These are phyloP conservation scores for Aethionema arabicum DNA, from an alignment of 345 rosid species.

Conservation along the genomic window DNA sequence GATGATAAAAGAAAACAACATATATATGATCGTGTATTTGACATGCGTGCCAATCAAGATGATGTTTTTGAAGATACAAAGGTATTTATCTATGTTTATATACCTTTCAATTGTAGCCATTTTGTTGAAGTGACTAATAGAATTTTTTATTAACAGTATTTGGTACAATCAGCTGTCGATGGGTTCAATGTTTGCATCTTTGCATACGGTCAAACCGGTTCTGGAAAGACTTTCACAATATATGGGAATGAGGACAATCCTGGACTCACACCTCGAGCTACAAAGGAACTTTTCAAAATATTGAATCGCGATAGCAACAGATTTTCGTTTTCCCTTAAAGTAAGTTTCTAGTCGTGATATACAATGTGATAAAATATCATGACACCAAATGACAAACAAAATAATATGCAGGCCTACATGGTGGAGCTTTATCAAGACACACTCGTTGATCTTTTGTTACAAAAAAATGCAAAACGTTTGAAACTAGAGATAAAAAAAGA, in stretches of 20 bases:
- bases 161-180: slow-evolving; percentile 95
- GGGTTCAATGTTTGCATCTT: slow-evolving; percentile 96
- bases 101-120: slow-evolving; percentile 8
- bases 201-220: slow-evolving; percentile 99
- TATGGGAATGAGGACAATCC: slow-evolving; percentile 77
- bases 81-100: slow-evolving; percentile 45
- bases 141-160: slow-evolving; percentile 49
- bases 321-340: slow-evolving; percentile 86
- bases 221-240: slow-evolving; percentile 96
- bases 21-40: slow-evolving; percentile 90
- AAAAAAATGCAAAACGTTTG: slow-evolving; percentile 63
- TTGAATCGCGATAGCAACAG: slow-evolving; percentile 72
- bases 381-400: slow-evolving; percentile 15
- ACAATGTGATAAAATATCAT: background rate
- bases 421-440: slow-evolving; percentile 97
- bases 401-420: slow-evolving; percentile 73
- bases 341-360: slow-evolving; percentile 25
- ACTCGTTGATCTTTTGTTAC: slow-evolving; percentile 76
- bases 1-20: slow-evolving; percentile 89
- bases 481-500: slow-evolving; percentile 96
- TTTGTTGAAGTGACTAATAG: slow-evolving; percentile 23
- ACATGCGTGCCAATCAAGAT: slow-evolving; percentile 71
- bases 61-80: slow-evolving; percentile 88
- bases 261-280: slow-evolving; percentile 89
- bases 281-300: slow-evolving; percentile 78